Conservation (phyloP, 2,329 filamentous ascomycete species). For the Neofusicoccum kwambonambiense region DNA sequence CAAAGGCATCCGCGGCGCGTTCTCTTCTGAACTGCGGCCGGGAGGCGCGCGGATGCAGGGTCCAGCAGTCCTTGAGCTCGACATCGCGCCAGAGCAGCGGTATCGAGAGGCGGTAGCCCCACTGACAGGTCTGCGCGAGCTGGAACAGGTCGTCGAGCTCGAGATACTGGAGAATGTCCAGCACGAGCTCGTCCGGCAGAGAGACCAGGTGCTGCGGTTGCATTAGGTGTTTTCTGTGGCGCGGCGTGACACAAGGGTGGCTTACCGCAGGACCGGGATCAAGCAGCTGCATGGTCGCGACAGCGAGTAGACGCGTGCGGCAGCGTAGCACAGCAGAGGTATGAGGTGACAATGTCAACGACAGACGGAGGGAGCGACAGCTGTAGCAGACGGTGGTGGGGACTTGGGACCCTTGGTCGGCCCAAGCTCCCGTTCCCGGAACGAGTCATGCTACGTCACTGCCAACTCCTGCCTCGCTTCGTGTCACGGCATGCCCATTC, state of each 20-base stretch:
- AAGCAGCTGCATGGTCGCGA: background rate
- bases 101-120: constrained; percentile 36
- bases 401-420: background rate
- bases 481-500: background rate
- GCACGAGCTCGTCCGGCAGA: constrained; percentile 41
- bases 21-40: constrained; percentile 18
- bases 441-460: constrained; percentile 5
- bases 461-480: background rate
- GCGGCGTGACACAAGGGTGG: background rate
- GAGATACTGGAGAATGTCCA: constrained; percentile 39
- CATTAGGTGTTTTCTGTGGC: background rate
- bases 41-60: constrained; percentile 24
- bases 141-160: constrained; percentile 29
- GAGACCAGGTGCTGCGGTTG: constrained; percentile 22
- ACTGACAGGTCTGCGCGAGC: constrained; percentile 36
- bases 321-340: background rate
- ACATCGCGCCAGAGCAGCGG: constrained; percentile 43
- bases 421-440: background rate
- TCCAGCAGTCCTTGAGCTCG: constrained; percentile 41
- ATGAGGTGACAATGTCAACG: background rate
- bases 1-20: background rate
- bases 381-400: background rate
- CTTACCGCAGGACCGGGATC: background rate
- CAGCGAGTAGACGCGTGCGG: background rate
- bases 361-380: background rate